Evolutionary conservation across 2,329 filamentous ascomycete genomes (phyloP).

Genomic region (Cordyceps militaris): DNA sequence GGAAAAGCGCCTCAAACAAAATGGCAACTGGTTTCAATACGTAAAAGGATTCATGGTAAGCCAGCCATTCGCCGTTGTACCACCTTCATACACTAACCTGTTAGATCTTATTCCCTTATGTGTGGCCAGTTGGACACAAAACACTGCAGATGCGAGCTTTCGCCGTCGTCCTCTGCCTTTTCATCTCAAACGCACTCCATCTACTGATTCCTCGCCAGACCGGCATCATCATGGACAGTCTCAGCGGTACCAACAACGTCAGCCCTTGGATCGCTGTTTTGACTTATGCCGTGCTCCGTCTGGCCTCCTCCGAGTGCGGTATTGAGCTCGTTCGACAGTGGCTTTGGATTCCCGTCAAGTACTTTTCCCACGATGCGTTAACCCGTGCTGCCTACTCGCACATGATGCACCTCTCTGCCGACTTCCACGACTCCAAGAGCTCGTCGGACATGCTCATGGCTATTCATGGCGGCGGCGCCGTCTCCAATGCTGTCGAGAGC

Average conservation of each 20-base stretch:
- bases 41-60: conserved; percentile 61
- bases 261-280: conserved; percentile 47
- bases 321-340: conserved; percentile 46
- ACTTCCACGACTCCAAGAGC: conserved; percentile 55
- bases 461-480: conserved; percentile 45
- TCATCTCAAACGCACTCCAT: conserved; percentile 66
- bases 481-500: conserved; percentile 50
- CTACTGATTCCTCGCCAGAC: conserved; percentile 75
- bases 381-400: conserved; percentile 51
- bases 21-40: conserved; percentile 72
- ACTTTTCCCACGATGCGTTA: conserved; percentile 47
- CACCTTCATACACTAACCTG: conserved; percentile 1
- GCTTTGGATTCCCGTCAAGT: conserved; percentile 52
- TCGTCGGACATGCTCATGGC: conserved; percentile 52
- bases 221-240: conserved; percentile 67
- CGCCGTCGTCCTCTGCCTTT: conserved; percentile 59
- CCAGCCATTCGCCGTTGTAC: conserved; percentile 1
- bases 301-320: conserved; percentile 49
- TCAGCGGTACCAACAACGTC: conserved; percentile 43
- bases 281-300: conserved; percentile 43
- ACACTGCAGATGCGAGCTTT: conserved; percentile 60
- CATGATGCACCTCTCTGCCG: conserved; percentile 52
- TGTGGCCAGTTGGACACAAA: conserved; percentile 66
- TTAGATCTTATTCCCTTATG: conserved; percentile 67
- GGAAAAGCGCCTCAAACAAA: conserved; percentile 62